phyloP scores from a whole-genome alignment of 2,329 filamentous ascomycete species.

The Clathrospora elynae region DNA sequence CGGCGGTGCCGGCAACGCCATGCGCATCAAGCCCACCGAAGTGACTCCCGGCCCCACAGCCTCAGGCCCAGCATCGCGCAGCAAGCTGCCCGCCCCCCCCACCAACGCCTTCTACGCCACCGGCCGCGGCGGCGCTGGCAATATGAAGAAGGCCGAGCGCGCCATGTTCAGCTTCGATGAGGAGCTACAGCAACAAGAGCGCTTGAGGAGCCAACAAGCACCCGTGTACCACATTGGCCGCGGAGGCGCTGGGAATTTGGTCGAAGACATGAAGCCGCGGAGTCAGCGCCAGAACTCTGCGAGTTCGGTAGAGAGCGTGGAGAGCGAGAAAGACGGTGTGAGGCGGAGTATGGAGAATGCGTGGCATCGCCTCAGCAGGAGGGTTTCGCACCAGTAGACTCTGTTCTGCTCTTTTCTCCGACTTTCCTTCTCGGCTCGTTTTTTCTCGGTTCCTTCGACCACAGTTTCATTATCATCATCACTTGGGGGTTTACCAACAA shows the following conservation, averaged over 20 bases:
- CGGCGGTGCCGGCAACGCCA: conserved; percentile 64
- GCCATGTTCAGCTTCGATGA: conserved; percentile 72
- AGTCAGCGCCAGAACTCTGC: conserved; percentile 38
- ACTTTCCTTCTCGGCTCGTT: too few species aligned
- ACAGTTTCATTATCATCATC: too few species aligned
- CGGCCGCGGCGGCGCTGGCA: conserved; percentile 71
- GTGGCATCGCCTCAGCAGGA: conserved; percentile 42
- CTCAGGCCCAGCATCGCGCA: conserved; percentile 55
- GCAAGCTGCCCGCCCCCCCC: conserved; percentile 55
- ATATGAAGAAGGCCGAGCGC: conserved; percentile 60
- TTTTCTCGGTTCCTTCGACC: too few species aligned
- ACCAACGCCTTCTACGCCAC: conserved; percentile 63
- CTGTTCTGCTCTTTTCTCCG: too few species aligned
- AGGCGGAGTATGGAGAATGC: conserved; percentile 45
- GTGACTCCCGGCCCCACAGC: conserved; percentile 56
- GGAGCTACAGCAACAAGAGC: conserved; percentile 64
- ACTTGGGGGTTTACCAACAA: too few species aligned
- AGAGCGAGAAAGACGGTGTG: conserved; percentile 38
- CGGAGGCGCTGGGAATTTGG: conserved; percentile 63
- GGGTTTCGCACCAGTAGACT: conserved; percentile 42
- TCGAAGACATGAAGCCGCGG: conserved; percentile 48
- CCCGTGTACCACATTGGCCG: conserved; percentile 69
- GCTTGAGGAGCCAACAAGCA: conserved; percentile 59
- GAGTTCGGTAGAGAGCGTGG: conserved; percentile 30
- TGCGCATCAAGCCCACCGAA: conserved; percentile 60